These are phyloP conservation scores for Durio zibethinus DNA, from an alignment of 345 rosid genomes.

Conservation along the genomic window DNA sequence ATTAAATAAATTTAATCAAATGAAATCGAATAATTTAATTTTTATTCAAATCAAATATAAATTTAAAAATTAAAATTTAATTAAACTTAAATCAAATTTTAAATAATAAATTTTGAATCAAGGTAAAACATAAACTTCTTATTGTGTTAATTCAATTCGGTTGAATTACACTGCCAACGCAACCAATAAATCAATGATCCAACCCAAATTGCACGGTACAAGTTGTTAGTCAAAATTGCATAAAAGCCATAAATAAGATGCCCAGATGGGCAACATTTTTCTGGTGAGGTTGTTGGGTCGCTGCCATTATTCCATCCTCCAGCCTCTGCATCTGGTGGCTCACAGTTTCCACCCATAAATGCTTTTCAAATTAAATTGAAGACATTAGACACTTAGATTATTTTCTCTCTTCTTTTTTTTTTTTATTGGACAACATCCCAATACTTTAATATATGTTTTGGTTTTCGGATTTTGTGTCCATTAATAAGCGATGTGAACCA, in stretches of 20 bases:
- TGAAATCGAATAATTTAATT: too few relatives aligned
- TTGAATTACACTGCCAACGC: too few relatives aligned
- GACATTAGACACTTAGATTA: not conserved
- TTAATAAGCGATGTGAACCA: not conserved
- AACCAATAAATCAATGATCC: not conserved
- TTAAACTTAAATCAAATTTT: too few relatives aligned
- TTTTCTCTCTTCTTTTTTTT: not conserved
- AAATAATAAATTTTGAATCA: too few relatives aligned
- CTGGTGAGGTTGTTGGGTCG: conserved; percentile 24
- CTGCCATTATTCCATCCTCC: not conserved
- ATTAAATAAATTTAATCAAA: too few relatives aligned
- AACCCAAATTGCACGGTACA: not conserved
- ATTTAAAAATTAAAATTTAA: too few relatives aligned
- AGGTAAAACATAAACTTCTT: too few relatives aligned
- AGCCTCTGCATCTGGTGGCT: not conserved
- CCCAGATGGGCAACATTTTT: not conserved
- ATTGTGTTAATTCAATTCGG: too few relatives aligned
- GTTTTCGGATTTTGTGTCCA: not conserved
- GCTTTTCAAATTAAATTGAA: not conserved
- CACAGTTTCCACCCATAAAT: conserved; percentile 3
- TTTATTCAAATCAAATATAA: too few relatives aligned
- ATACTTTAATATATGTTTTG: not conserved
- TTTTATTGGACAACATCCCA: not conserved
- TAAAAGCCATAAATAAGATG: not conserved
- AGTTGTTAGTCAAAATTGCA: not conserved